Evolutionary conservation across 352 stramenopile species (phyloP), one percentile per base, ranked within the genome.

Genomic region (Globisporangium alternatum): DNA sequence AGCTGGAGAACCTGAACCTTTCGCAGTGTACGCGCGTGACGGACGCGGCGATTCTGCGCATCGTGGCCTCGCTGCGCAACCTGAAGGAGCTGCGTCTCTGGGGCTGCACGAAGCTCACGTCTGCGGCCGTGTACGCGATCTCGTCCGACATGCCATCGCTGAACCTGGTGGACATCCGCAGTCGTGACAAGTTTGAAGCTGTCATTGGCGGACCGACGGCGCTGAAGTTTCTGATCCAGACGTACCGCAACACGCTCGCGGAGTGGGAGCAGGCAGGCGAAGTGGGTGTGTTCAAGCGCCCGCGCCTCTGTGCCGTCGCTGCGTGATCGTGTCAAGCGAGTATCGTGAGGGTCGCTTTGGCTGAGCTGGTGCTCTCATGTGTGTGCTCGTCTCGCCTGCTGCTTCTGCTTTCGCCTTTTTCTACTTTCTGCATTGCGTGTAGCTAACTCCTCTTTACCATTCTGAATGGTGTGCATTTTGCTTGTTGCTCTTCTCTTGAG

Each of bases 1-100:
- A 67, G 3, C 72, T 96, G 48, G 68, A 79, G 37, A 79, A 71
- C n/a, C 66, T 96, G 45, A 91, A 96, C 52, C 62, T 96, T 28
- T 96, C 87, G 35, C 87, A 96, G 62, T 96, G 87, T 55, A 75
- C 72, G 52, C 85, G 86, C 48, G 78, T 96, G 52, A 94, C 82
- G 28, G 87, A 96, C 64, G 75, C 67, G 19, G 74, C 80, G 1
- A 90, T 96, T 21, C 65, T 71, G 56, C 72, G 74, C 22, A 83
- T 96, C 51, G 81, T 88, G 8, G 58, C 66, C 52, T 70, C 73
- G 19, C 81, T 96, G 56, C 66, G 61, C 28, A 64, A 63, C 28
- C 73, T 96, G 25, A 81, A 86, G 59, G 81, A 94, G 60, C 49
- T 96, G 61, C 82, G 83, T 62, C 80, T 96, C 39, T 96, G 81